These are phyloP conservation scores for Musa acuminata DNA, from an alignment of 176 grass and related monocot genomes.

Conservation along the genomic window DNA sequence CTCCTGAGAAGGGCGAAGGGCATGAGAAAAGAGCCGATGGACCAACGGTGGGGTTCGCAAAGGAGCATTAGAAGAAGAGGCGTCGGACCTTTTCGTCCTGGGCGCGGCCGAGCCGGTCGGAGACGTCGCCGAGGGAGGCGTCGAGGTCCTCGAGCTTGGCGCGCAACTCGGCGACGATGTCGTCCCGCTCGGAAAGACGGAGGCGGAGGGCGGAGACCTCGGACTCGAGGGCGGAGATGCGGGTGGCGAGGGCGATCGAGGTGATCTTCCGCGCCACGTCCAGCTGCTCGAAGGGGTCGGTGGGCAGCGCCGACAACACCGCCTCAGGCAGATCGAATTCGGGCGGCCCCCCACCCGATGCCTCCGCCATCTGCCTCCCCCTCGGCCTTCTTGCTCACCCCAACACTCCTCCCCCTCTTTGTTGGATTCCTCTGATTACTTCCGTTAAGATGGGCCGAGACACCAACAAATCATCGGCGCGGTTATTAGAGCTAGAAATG, in stretches of 20 bases:
- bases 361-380: neutral
- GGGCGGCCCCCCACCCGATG: neutral
- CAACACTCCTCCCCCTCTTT: no score
- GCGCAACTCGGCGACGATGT: constrained; percentile 52
- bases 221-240: constrained; percentile 51
- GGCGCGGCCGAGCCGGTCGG: constrained; percentile 36
- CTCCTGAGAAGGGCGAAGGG: constrained; percentile 34
- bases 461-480: no score
- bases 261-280: constrained; percentile 94
- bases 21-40: neutral
- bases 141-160: constrained; percentile 68
- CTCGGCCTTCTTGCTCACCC: no score
- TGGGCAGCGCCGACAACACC: constrained; percentile 54
- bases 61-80: neutral
- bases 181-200: constrained; percentile 55
- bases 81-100: constrained; percentile 59
- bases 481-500: no score
- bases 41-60: neutral
- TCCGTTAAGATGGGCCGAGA: no score
- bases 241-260: constrained; percentile 69
- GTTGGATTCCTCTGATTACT: no score
- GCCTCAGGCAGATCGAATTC: constrained; percentile 56
- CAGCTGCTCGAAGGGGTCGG: constrained; percentile 85
- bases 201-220: constrained; percentile 39
- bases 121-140: constrained; percentile 38